These are phyloP conservation scores for Crithidia sp. DNA, from an alignment of 208 protist species.

Conservation along the genomic window DNA sequence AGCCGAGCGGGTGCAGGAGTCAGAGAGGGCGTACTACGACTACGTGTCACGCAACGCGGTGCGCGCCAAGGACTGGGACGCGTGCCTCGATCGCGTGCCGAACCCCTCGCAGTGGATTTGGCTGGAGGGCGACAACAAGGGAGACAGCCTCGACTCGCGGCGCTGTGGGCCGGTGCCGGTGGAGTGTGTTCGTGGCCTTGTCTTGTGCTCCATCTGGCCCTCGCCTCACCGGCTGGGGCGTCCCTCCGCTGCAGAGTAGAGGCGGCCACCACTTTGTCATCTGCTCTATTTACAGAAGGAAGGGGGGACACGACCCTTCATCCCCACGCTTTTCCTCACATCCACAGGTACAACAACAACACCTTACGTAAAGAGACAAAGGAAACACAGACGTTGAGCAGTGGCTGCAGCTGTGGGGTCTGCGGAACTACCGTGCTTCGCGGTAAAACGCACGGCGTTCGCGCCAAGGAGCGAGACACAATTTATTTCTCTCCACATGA, in stretches of 20 bases:
- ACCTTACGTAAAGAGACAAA: too few relatives aligned
- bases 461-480: too few relatives aligned
- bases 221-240: constrained; percentile 12
- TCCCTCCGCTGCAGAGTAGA: constrained; percentile 1
- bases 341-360: too few relatives aligned
- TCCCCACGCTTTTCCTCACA: background rate
- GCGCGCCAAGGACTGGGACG: constrained; percentile 73
- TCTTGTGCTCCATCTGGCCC: constrained; percentile 52
- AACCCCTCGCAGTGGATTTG: constrained; percentile 68
- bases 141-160: constrained; percentile 79
- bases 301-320: background rate
- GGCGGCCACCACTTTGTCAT: background rate
- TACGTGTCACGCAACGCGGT: constrained; percentile 28
- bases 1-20: background rate
- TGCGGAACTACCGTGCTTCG: too few relatives aligned
- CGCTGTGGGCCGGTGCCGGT: constrained; percentile 66
- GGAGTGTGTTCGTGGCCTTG: constrained; percentile 73
- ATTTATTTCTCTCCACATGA: too few relatives aligned
- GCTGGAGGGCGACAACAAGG: constrained; percentile 85
- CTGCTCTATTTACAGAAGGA: too few relatives aligned
- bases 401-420: too few relatives aligned
- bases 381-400: too few relatives aligned
- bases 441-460: too few relatives aligned
- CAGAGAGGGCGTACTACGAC: constrained; percentile 36
- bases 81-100: constrained; percentile 48